These are phyloP conservation scores for Friedmanniomyces simplex DNA, from an alignment of 495 filamentous ascomycete genomes.

Conservation along the genomic window DNA sequence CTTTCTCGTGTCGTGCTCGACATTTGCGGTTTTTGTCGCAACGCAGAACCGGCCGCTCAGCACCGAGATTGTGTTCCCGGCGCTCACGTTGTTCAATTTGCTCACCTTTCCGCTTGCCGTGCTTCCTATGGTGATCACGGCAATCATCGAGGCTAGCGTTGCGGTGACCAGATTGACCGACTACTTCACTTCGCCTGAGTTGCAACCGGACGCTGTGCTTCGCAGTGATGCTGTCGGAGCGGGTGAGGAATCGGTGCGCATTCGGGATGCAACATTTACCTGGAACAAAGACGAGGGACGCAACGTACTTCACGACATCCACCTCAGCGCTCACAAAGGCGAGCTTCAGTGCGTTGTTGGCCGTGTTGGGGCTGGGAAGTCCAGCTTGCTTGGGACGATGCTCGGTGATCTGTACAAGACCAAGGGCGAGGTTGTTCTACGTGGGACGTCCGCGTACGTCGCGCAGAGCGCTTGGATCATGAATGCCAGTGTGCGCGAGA, in stretches of 20 bases:
- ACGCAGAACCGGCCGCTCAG: slow-evolving; percentile 71
- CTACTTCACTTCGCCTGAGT: slow-evolving; percentile 79
- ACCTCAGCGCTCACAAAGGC: slow-evolving; percentile 78
- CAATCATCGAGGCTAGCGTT: slow-evolving; percentile 90
- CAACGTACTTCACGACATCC: slow-evolving; percentile 62
- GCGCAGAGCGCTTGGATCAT: slow-evolving; percentile 92
- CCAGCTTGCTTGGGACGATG: slow-evolving; percentile 75
- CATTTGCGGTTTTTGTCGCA: slow-evolving; percentile 88
- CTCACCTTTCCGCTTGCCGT: slow-evolving; percentile 92
- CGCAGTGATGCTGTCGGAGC: slow-evolving; percentile 57
- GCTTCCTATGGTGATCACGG: slow-evolving; percentile 94
- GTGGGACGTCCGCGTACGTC: slow-evolving; percentile 79
- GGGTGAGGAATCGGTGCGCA: slow-evolving; percentile 75
- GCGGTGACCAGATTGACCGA: slow-evolving; percentile 78
- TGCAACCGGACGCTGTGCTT: slow-evolving; percentile 74
- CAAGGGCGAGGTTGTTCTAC: slow-evolving; percentile 71
- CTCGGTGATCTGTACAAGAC: slow-evolving; percentile 87
- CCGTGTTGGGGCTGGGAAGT: slow-evolving; percentile 91
- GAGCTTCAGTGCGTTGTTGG: slow-evolving; percentile 90
- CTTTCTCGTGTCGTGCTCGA: slow-evolving; percentile 94
- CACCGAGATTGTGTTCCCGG: slow-evolving; percentile 92
- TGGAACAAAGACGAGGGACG: slow-evolving; percentile 72
- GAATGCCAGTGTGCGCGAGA: slow-evolving; percentile 94
- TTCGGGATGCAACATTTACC: slow-evolving; percentile 81
- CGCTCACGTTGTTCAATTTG: slow-evolving; percentile 82